Evolutionary conservation across 225 moss, liverwort and hornwort genomes (phyloP).

Genomic region (Pseudoscleropodium purum): DNA sequence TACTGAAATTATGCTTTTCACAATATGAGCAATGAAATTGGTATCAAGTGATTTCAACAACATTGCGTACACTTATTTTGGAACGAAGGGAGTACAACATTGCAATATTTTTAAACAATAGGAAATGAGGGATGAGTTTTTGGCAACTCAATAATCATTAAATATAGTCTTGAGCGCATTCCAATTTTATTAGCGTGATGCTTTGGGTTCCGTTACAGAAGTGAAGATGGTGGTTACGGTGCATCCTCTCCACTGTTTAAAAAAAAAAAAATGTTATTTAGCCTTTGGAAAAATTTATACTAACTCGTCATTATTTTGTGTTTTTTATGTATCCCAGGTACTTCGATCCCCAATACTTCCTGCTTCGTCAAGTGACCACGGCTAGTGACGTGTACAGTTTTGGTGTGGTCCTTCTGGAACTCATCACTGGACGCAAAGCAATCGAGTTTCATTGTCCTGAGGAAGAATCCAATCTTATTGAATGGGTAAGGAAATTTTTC

Average conservation of each 20-base stretch:
- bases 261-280: not conserved
- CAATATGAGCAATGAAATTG: not conserved
- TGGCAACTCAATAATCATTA: not conserved
- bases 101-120: not conserved
- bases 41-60: not conserved
- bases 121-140: not conserved
- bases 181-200: not conserved
- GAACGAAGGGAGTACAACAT: not conserved
- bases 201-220: not conserved
- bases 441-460: constrained; percentile 20
- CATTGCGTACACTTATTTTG: not conserved
- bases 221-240: not conserved
- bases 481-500: constrained; percentile 17
- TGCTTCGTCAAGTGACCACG: constrained; percentile 36
- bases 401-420: constrained; percentile 39
- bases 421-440: constrained; percentile 34
- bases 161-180: not conserved
- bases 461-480: constrained; percentile 32
- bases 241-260: not conserved
- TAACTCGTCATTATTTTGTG: not conserved
- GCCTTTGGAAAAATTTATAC: not conserved
- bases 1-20: not conserved
- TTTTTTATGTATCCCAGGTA: constrained; percentile 11
- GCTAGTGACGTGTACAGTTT: constrained; percentile 52
- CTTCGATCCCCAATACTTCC: constrained; percentile 50